Evolutionary conservation across 1,284 basidiomycete species (phyloP).

Genomic region (Kwoniella shivajii): DNA sequence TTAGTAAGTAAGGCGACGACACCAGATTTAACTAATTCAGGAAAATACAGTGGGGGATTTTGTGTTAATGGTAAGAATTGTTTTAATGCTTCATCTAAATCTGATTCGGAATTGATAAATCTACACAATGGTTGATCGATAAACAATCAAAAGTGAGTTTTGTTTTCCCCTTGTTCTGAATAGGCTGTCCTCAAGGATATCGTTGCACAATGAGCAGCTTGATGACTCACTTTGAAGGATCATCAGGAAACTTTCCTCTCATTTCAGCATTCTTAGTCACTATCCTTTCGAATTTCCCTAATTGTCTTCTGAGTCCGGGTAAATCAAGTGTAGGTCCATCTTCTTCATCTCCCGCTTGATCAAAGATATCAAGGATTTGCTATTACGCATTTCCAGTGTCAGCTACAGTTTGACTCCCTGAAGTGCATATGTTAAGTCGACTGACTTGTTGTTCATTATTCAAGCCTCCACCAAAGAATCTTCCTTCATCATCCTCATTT

Average conservation of each 20-base stretch:
- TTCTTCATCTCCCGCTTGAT: conserved; percentile 59
- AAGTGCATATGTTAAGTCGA: not conserved
- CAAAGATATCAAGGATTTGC: conserved; percentile 74
- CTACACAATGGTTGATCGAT: conserved; percentile 56
- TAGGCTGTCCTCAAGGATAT: not conserved
- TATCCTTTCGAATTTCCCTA: conserved; percentile 81
- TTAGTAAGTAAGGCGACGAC: conserved; percentile 69
- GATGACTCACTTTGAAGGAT: conserved; percentile 80
- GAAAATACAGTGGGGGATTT: conserved; percentile 78
- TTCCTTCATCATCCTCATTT: conserved; percentile 69
- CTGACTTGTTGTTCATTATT: conserved; percentile 88
- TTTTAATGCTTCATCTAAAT: conserved; percentile 84
- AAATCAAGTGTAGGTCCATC: conserved; percentile 55
- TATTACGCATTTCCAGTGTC: conserved; percentile 17
- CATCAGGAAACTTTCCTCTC: conserved; percentile 84
- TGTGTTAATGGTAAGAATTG: conserved; percentile 87
- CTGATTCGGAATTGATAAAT: conserved; percentile 98
- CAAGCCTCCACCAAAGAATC: conserved; percentile 90
- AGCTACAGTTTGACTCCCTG: not conserved
- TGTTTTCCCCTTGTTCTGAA: not conserved
- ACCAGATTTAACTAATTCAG: conserved; percentile 80
- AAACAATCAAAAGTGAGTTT: too few relatives aligned
- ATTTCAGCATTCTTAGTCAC: conserved; percentile 94
- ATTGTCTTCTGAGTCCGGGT: conserved; percentile 69
- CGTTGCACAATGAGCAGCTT: too few relatives aligned